Conservation (phyloP, 345 rosid species). For the Sonneratia alba region DNA sequence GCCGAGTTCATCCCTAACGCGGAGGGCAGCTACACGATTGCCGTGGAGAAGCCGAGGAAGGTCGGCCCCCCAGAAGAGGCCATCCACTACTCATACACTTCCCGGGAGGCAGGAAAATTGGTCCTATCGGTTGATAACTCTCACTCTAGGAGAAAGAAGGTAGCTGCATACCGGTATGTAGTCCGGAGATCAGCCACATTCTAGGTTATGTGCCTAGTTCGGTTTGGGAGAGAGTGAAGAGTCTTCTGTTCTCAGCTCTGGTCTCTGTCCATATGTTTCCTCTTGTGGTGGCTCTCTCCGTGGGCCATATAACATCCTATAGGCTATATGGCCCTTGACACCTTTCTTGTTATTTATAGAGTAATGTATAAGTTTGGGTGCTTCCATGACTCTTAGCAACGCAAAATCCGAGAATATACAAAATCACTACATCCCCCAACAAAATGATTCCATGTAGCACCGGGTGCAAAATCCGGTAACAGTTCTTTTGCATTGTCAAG, state of each 20-base stretch:
- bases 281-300: not conserved
- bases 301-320: too few relatives aligned
- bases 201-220: not conserved
- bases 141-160: slow-evolving; percentile 64
- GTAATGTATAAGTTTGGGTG: too few relatives aligned
- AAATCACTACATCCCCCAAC: too few relatives aligned
- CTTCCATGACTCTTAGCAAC: too few relatives aligned
- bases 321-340: too few relatives aligned
- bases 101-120: slow-evolving; percentile 76
- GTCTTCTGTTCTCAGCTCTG: not conserved
- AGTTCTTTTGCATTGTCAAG: too few relatives aligned
- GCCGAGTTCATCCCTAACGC: slow-evolving; percentile 89
- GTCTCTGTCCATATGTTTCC: not conserved
- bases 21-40: slow-evolving; percentile 64
- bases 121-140: slow-evolving; percentile 90
- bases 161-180: slow-evolving; percentile 82
- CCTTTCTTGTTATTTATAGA: too few relatives aligned
- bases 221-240: not conserved
- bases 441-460: too few relatives aligned
- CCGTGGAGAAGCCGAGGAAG: slow-evolving; percentile 68
- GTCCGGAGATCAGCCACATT: slow-evolving; percentile 49
- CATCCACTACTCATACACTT: slow-evolving; percentile 58
- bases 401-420: too few relatives aligned
- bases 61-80: slow-evolving; percentile 55
- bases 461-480: too few relatives aligned